Percentiles rank a stretch among this genome's conserved stretches.
These are phyloP conservation scores for Saturnispora halmiae DNA, from an alignment of 805 yeast genomes.

Conservation along the genomic window DNA sequence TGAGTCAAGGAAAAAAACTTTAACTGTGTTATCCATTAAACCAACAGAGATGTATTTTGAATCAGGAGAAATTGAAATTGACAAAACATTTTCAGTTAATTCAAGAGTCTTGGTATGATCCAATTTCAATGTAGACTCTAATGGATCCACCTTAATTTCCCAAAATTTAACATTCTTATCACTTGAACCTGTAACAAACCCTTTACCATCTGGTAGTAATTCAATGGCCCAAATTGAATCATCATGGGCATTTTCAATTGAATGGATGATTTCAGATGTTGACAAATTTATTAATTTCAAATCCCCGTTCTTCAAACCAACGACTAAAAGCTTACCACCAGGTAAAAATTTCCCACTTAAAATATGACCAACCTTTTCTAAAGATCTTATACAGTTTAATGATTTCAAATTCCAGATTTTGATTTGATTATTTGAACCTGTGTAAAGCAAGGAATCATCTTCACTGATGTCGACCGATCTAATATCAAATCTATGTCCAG, in stretches of 20 bases:
- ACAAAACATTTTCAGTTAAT: constrained; percentile 73
- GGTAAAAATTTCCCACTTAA: constrained; percentile 76
- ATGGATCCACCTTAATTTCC: constrained; percentile 71
- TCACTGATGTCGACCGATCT: constrained; percentile 75
- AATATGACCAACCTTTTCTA: constrained; percentile 77
- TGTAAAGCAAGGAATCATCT: constrained; percentile 71
- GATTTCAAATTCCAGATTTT: constrained; percentile 83
- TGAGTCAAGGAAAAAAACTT: constrained; percentile 81
- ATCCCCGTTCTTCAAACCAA: constrained; percentile 84
- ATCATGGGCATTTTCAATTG: constrained; percentile 65
- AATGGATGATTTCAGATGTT: constrained; percentile 62
- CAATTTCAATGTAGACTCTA: constrained; percentile 43
- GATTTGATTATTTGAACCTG: constrained; percentile 84
- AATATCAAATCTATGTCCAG: constrained; percentile 87
- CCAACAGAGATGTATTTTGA: constrained; percentile 71
- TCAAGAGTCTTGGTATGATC: constrained; percentile 76
- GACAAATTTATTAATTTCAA: constrained; percentile 81
- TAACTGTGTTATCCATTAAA: constrained; percentile 87
- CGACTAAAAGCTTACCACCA: constrained; percentile 78
- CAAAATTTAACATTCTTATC: constrained; percentile 87
- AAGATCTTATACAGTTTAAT: constrained; percentile 69
- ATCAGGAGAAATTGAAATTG: constrained; percentile 76
- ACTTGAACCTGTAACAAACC: constrained; percentile 85
- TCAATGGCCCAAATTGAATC: constrained; percentile 85
- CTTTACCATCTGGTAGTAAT: constrained; percentile 74